Evolutionary conservation across 768 basidiomycete genomes (phyloP), one percentile per base, ranked within the genome.

Genomic region (Heimioporus sp.): DNA sequence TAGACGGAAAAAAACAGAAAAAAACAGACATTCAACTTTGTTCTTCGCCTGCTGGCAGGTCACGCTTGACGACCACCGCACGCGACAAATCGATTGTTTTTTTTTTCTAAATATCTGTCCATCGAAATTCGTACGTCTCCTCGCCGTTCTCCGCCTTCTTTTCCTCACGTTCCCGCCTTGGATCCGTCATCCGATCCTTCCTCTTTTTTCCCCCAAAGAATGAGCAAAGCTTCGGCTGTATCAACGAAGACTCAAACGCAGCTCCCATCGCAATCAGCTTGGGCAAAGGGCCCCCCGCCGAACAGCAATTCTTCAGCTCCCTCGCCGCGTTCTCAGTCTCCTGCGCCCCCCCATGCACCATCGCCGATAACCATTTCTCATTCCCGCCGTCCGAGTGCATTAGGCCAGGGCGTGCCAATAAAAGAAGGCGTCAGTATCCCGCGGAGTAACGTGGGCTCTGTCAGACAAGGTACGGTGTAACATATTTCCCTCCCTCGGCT

Each of bases 21-120:
- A 60, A 62, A 62, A 65, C 52, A 42, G 46, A 49, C 73, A 70
- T 74, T 74, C 76, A 78, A 74, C 75, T 76, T 76, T 80, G 76
- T 79, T 80, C 76, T 73, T 80, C 79, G 84, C 87, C 87, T 89
- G 87, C 87, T 87, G 87, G 87, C 87, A 89, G 87, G 87, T 89
- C 86, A 82, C 80, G 82, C 77, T 81, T 85, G 78, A 87, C 85
- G 86, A 86, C 87, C 83, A 83, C 78, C 81, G 72, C 83, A 79
- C 82, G 77, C 82, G 77, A 78, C 73, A 76, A 73, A 74, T 74
- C 73, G 58, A 68, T 65, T 74, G 72, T 73, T 75, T 70, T 28
- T 24, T 24, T 73, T 77, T 74, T 70, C 70, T 70, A 75, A 76
- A 69, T 74, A 75, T 71, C 67, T 63, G 66, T 67, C 63, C 67